Base-by-base conservation (phyloP, 2,329 filamentous ascomycete genomes). In the Polytolypa hystricis region DNA sequence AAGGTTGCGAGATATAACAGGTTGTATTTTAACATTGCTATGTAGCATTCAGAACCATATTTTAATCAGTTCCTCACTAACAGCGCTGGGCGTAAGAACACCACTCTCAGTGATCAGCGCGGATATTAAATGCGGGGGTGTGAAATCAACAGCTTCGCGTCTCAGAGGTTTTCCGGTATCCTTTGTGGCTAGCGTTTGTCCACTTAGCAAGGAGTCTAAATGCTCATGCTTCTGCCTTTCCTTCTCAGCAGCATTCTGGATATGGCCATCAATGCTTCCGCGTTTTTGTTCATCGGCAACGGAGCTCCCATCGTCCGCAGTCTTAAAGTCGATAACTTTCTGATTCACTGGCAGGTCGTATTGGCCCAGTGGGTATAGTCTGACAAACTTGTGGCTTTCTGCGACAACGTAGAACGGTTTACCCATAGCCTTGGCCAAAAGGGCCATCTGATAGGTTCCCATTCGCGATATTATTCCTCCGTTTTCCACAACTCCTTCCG, bases 361-460 rank as follows among this genome's bases (percentile, higher is more conserved):
- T 60, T 94, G 85, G 44, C 80, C 77, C 15, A 91, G 65, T 1
- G 89, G 84, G 51, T 87, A 91, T 38, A 91, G 71, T 50, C 86
- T 74, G 30, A 93, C 85, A 55, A 98, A 95, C 64, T 98, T 98
- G 68, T 98, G 91, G 51, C 84, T 93, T 66, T 98, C 91, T 1
- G 82, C 82, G 4, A 91, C 86, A 12, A 94, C 86, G 53, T 93
- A 94, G 49, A 96, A 84, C 0, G 82, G 82, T 44, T 84, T 79
- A 26, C 79, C 75, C 42, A 73, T 71, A 10, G 73, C 73, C 50
- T 79, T 79, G 4, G 87, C 86, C 35, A 95, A 66, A 47, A 85
- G 67, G 2, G 84, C 87, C 48, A 96, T 80, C 64, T 94, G 86
- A 49, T 84, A 89, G 3, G 77, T 80, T 17, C 89, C 89, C 62